Evolutionary conservation across 2,329 filamentous ascomycete genomes (phyloP).

Genomic region (Colletotrichum gloeosporioides): DNA sequence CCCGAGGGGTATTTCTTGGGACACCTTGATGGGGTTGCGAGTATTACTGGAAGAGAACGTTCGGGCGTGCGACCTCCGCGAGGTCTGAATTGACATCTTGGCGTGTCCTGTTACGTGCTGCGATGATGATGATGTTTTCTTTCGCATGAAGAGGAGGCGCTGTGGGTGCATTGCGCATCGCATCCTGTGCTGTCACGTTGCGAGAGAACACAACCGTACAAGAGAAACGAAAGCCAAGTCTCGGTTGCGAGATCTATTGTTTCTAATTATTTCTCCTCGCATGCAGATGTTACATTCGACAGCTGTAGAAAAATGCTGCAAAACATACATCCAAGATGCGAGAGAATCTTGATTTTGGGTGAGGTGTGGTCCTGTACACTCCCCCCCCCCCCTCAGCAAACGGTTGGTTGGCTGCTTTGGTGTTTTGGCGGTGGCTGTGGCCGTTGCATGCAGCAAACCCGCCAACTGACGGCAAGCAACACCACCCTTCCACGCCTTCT

Average conservation of each 20-base stretch:
- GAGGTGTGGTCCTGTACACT: background rate
- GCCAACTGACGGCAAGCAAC: background rate
- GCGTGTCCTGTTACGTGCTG: background rate
- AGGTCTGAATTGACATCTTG: background rate
- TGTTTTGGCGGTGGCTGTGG: background rate
- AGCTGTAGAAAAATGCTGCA: background rate
- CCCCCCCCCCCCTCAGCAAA: background rate
- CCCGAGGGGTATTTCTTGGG: background rate
- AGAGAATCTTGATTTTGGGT: background rate
- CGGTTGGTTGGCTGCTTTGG: background rate
- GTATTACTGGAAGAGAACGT: background rate
- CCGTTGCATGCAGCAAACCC: background rate
- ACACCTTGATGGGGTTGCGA: background rate
- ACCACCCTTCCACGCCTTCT: background rate
- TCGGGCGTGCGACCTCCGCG: background rate
- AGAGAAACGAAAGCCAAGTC: background rate
- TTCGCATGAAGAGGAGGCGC: background rate
- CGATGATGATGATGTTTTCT: background rate
- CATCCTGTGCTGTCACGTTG: background rate
- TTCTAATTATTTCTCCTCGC: background rate
- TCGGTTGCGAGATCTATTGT: background rate
- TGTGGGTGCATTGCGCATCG: background rate
- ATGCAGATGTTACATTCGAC: background rate
- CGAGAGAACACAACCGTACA: background rate
- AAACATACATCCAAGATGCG: background rate